Evolutionary conservation across 495 filamentous ascomycete genomes (phyloP).

Genomic region (Podospora fimiseda): DNA sequence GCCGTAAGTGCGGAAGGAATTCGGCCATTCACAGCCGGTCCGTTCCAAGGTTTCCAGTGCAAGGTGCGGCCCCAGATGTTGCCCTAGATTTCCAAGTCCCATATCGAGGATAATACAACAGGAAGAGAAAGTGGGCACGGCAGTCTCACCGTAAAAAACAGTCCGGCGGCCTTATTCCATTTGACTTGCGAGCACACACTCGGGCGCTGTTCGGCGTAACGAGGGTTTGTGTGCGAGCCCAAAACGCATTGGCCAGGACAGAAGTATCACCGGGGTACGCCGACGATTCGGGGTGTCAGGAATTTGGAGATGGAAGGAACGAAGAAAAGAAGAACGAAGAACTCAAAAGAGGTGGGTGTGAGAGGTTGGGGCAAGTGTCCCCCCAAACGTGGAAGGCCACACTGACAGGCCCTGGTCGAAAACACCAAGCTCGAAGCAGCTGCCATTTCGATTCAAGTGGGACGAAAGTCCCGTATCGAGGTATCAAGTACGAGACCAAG

Average conservation of each 20-base stretch:
- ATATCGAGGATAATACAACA: not conserved
- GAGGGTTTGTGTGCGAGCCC: not conserved
- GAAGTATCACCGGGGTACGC: conserved; percentile 3
- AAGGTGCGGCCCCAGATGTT: no score
- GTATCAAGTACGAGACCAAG: not conserved
- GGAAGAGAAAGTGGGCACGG: not conserved
- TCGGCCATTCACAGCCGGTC: conserved; percentile 5
- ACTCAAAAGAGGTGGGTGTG: not conserved
- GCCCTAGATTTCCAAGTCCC: not conserved
- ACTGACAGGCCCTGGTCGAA: no score
- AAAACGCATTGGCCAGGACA: not conserved
- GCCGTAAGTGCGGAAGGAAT: conserved; percentile 4
- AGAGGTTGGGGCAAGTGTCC: no score
- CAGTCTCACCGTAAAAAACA: conserved; percentile 5
- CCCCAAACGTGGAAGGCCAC: no score
- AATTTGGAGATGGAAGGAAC: not conserved
- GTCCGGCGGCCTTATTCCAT: not conserved
- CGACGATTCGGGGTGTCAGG: not conserved
- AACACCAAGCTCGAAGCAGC: no score
- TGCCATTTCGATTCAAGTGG: no score
- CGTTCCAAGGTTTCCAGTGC: conserved; percentile 2
- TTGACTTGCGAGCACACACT: not conserved
- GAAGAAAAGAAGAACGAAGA: not conserved
- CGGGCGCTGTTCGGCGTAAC: conserved; percentile 3
- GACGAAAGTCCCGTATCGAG: conserved; percentile 1